A percentile compares a stretch with the other conserved stretches of the same genome.
Evolutionary conservation across 495 filamentous ascomycete genomes (phyloP).

Genomic region (Ascobolus immersus): DNA sequence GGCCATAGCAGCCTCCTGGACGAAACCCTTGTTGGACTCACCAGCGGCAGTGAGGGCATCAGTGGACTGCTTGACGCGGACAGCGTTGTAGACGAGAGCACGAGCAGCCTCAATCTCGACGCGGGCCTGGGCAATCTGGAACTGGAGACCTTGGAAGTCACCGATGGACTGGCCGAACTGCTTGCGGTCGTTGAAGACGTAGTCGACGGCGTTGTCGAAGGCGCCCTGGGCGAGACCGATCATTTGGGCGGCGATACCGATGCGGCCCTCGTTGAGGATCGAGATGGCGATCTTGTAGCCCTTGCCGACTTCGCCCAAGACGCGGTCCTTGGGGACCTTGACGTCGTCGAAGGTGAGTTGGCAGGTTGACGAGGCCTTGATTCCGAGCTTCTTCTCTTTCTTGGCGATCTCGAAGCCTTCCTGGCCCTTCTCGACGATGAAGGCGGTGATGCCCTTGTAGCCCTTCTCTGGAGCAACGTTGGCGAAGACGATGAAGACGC

Average conservation of each 20-base stretch:
- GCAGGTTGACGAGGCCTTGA: slow-evolving; percentile 83
- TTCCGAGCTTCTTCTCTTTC: slow-evolving; percentile 99
- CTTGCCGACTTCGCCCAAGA: slow-evolving; percentile 67
- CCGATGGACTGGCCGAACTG: slow-evolving; percentile 87
- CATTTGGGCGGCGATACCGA: slow-evolving; percentile 97
- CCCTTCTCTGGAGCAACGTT: slow-evolving; percentile 70
- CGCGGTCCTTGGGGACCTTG: slow-evolving; percentile 58
- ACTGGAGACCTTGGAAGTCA: slow-evolving; percentile 96
- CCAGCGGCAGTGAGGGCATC: slow-evolving; percentile 20
- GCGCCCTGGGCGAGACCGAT: slow-evolving; percentile 85
- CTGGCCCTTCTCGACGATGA: slow-evolving; percentile 73
- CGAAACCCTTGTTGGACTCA: slow-evolving; percentile 26
- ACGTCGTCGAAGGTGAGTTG: slow-evolving; percentile 96
- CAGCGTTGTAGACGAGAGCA: slow-evolving; percentile 84
- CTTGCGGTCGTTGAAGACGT: slow-evolving; percentile 90
- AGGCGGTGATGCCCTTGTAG: slow-evolving; percentile 90
- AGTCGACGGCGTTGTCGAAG: slow-evolving; percentile 83
- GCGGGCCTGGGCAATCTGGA: slow-evolving; percentile 90
- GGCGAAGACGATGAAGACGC: slow-evolving; percentile 93
- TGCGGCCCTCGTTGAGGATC: slow-evolving; percentile 88
- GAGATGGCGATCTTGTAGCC: slow-evolving; percentile 86
- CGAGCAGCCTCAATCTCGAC: slow-evolving; percentile 79
- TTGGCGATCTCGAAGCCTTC: slow-evolving; percentile 88
- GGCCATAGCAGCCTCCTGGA: slow-evolving; percentile 90
- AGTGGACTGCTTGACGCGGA: slow-evolving; percentile 83